Evolutionary conservation across 257 asterid genomes (phyloP), one percentile per base, ranked within the genome.

Genomic region (Jasminum sambac): DNA sequence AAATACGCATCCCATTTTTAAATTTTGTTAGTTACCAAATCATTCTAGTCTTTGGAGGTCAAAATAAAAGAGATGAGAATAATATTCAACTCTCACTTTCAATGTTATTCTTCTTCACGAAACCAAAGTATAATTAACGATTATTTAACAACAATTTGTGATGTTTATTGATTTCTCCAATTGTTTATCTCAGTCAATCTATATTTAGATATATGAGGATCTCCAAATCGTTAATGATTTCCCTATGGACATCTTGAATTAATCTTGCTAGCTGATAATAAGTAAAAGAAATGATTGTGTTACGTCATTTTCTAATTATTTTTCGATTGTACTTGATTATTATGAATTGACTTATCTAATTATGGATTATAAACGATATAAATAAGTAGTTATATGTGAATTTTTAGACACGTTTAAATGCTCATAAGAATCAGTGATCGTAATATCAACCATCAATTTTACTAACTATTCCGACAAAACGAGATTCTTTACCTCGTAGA

Each of bases 41-140:
- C 73, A 67, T 59, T 74, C 69, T 39, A 66, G 68, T 66, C 68
- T 25, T 55, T 58, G 55, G 66, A 34, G 61, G 68, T 66, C 64
- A 67, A 74, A 58, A 43, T 58, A 64, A 26, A 41, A 13, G 30
- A 64, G 23, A 25, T 2, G 0, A 23, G 13, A 23, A 52, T 5
- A 23, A 13, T 23, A 73, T 39, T 5, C 62, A 55, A 66, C 72
- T 17, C 41, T 73, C 77, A 73, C 24, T 73, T 66, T 66, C 77
- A 66, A 25, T 26, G 5, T 23, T 23, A 36, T 38, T 52, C 34
- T 26, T 72, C 42, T 26, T 65, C 5, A 5, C 19, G n/a, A 40
- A 50, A 25, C 38, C n/a, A 26, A 52, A 52, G 30, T 8, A 19
- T 19, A 19, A 52, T n/a, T n/a, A n/a, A n/a, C n/a, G n/a, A n/a